phyloP scores from a whole-genome alignment of 1,284 basidiomycete genomes.

The Ceratobasidium sp. region DNA sequence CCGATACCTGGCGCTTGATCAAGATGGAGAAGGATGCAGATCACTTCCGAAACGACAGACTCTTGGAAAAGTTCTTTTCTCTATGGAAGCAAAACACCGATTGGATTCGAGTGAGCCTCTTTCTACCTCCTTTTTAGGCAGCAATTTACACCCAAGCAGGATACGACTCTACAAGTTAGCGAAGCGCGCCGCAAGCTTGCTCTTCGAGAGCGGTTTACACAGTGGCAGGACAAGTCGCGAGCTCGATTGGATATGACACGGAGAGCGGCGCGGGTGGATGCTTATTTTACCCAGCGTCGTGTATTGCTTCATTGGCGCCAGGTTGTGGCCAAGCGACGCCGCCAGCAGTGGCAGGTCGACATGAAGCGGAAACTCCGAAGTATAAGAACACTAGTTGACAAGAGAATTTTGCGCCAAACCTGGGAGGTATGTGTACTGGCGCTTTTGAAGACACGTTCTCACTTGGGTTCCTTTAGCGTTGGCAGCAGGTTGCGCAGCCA shows the following conservation, averaged over 20 bases:
- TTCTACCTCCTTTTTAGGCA: conserved; percentile 10
- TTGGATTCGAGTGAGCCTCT: conserved; percentile 75
- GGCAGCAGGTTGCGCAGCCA: conserved; percentile 34
- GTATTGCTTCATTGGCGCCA: conserved; percentile 40
- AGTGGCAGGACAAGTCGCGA: conserved; percentile 45
- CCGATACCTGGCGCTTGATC: conserved; percentile 80
- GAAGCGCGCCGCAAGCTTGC: conserved; percentile 51
- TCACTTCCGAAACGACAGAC: conserved; percentile 69
- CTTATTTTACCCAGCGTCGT: conserved; percentile 36
- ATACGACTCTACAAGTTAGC: conserved; percentile 51
- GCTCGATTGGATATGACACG: conserved; percentile 27
- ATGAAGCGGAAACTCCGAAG: conserved; percentile 40
- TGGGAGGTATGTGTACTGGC: conserved; percentile 41
- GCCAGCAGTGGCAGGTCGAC: conserved; percentile 45
- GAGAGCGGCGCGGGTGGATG: conserved; percentile 45
- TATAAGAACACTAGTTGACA: conserved; percentile 35
- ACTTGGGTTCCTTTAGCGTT: conserved; percentile 30
- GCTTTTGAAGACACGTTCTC: background rate
- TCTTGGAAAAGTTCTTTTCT: conserved; percentile 76
- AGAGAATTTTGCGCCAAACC: conserved; percentile 34
- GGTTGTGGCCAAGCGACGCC: conserved; percentile 20
- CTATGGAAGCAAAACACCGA: conserved; percentile 75
- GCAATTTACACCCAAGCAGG: background rate
- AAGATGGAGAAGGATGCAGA: conserved; percentile 78
- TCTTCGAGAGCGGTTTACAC: conserved; percentile 47